Base-by-base conservation (phyloP, 2,329 filamentous ascomycete genomes). In the Fusarium phyllophilum region DNA sequence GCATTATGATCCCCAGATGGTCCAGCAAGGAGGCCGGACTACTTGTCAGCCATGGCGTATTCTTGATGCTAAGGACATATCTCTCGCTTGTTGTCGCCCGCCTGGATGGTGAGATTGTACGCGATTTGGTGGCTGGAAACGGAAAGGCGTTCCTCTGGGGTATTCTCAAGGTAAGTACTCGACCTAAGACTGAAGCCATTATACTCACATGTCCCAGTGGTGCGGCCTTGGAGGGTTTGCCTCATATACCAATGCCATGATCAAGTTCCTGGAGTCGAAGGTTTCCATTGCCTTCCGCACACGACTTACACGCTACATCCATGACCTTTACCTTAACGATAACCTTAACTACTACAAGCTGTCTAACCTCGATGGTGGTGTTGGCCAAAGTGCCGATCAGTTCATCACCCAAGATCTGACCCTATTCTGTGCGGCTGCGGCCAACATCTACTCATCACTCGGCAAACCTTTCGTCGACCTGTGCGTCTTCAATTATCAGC, bases 391-490 rank as follows among this genome's bases (percentile, higher is more conserved):
- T 20, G 94, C 95, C 15, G 96, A 99, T 79, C 96, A 99, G 79
- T 98, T 95, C 83, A 98, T 99, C 79, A 98, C 96, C 0, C 96
- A 98, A 81, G 96, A 99, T 81, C 87, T 99, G 38, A 98, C 96
- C 0, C 87, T 97, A 2, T 99, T 99, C 85, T 99, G 97, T 81
- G 93, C 94, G 17, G 92, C 95, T 8, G 96, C 96, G 3, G 95
- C 96, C 22, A 94, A 94, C 29, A 85, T 99, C 10, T 99, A 98
- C 84, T 98, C 96, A 3, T 98, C 95, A 0, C 87, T 99, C 7
- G 96, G 96, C n/a, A 99, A 99, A 82, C 96, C 96, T 0, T 91
- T 98, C 74, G 94, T 99, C n/a, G 96, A 99, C 81, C 87, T 99
- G 5, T 94, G 95, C 75, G 96, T 98, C 52, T 99, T 99, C 87